Evolutionary conservation across 2,329 filamentous ascomycete species (phyloP), one percentile per base, ranked within the genome.

Genomic region (Trichoderma sp.): DNA sequence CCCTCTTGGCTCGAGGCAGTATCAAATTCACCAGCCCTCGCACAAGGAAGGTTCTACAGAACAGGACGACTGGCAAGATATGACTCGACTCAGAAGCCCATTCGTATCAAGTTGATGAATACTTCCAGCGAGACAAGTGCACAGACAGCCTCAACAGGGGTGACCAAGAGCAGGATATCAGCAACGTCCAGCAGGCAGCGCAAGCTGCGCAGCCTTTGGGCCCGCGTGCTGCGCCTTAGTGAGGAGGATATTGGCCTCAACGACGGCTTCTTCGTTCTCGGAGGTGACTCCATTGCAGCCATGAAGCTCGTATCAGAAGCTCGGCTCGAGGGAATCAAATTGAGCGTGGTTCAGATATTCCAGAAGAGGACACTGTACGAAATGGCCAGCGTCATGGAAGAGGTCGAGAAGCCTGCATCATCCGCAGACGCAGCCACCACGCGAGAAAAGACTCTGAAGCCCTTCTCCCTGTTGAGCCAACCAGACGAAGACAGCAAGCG

Each of bases 241-340:
- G 76, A 82, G 62, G 77, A 81, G 3, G 75, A 80, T 1, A 83
- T 87, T 19, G 78, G 81, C 1, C 74, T 82, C 1, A 80, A 85
- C 12, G 82, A 87, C 69, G 85, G 82, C 74, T 88, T 88, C 74
- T 87, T 88, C 78, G 79, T 80, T 3, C 78, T 87, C 0, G 85
- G 85, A 1, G 85, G 85, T 21, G 85, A 88, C 73, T 88, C 85
- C 0, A 83, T 88, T 28, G 75, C 80, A 1, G 85, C 85, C 2
- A 89, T 88, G 84, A 85, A 83, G 71, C 75, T 88, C 0, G 85
- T 87, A 0, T 82, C 85, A 3, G 81, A 83, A 61, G 80, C 83
- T 2, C 77, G 84, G 24, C 75, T 78, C 2, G 78, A 80, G 26
- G 81, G 80, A 0, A 72, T 84, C 57, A 75, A 77, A 7, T 69